These are phyloP conservation scores for Lentinula novae-zelandiae DNA, from an alignment of 1,284 basidiomycete genomes.

Conservation along the genomic window DNA sequence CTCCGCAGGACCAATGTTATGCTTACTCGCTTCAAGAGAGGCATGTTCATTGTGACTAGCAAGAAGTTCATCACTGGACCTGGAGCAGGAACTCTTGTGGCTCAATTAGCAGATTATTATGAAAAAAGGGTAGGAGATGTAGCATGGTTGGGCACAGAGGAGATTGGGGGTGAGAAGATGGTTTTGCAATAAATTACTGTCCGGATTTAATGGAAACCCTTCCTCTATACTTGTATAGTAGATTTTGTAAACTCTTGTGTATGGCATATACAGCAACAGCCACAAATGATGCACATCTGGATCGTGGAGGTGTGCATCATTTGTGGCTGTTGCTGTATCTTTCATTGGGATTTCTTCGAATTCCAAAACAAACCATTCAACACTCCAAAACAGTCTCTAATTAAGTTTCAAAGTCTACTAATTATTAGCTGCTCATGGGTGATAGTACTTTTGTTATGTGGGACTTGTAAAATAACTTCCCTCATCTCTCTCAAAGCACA, in stretches of 20 bases:
- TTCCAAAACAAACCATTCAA: no score
- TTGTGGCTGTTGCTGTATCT: background rate
- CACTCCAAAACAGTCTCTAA: no score
- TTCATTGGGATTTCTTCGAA: background rate
- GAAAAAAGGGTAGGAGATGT: constrained; percentile 33
- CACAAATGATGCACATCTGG: background rate
- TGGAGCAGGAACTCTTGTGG: constrained; percentile 47
- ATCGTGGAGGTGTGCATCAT: background rate
- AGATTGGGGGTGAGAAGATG: constrained; percentile 37
- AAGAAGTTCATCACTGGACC: constrained; percentile 47
- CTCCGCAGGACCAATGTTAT: constrained; percentile 64
- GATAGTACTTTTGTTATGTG: background rate
- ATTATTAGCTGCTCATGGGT: background rate
- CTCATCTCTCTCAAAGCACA: constrained; percentile 75
- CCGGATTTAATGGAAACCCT: background rate
- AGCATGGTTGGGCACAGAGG: constrained; percentile 35
- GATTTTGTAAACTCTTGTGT: background rate
- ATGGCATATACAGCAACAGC: background rate
- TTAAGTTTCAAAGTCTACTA: background rate
- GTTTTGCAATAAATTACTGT: background rate
- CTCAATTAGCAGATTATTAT: constrained; percentile 38
- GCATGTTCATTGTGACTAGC: constrained; percentile 64
- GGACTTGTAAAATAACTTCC: background rate
- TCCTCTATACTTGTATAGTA: background rate
- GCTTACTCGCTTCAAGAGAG: constrained; percentile 63